Percentiles rank a stretch among this genome's conserved stretches.
Evolutionary conservation across 108 stramenopile genomes (phyloP).

Genomic region (Fragilaria crotonensis): DNA sequence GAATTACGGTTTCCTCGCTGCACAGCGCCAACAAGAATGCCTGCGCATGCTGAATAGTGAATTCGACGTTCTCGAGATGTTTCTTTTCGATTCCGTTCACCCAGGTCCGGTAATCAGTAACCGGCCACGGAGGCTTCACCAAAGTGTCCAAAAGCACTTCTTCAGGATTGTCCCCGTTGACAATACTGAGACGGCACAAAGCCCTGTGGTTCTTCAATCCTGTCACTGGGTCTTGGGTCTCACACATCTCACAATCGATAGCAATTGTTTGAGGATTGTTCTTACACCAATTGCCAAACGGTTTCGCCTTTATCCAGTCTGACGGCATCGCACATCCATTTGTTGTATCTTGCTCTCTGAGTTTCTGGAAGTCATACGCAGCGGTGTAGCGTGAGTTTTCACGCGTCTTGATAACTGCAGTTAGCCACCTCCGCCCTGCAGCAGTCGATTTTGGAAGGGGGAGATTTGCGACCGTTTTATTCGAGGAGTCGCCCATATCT

Average conservation of each 20-base stretch:
- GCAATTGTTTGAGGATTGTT: slow-evolving; percentile 86
- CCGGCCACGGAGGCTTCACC: slow-evolving; percentile 89
- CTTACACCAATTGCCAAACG: slow-evolving; percentile 68
- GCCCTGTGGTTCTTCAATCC: slow-evolving; percentile 67
- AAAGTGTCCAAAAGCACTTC: slow-evolving; percentile 90
- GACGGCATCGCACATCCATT: slow-evolving; percentile 15
- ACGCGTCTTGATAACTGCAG: slow-evolving; percentile 45
- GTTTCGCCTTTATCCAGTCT: slow-evolving; percentile 67
- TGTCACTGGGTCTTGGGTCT: slow-evolving; percentile 83
- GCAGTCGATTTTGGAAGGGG: slow-evolving; percentile 57
- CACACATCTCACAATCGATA: slow-evolving; percentile 99
- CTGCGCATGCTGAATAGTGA: slow-evolving; percentile 92
- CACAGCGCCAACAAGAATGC: slow-evolving; percentile 89
- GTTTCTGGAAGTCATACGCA: slow-evolving; percentile 45
- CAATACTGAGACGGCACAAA: slow-evolving; percentile 85
- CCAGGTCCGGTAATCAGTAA: slow-evolving; percentile 81
- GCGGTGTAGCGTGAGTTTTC: slow-evolving; percentile 39
- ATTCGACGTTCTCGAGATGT: slow-evolving; percentile 72
- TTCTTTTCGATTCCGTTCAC: slow-evolving; percentile 87
- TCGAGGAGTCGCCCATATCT: slow-evolving; percentile 10
- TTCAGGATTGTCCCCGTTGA: slow-evolving; percentile 78
- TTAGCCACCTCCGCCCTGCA: slow-evolving; percentile 54
- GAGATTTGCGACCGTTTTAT: not conserved
- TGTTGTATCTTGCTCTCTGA: slow-evolving; percentile 31
- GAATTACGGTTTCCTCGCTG: slow-evolving; percentile 86